Conservation (phyloP, 73 alveolate species). For the Effrenium voratum region DNA sequence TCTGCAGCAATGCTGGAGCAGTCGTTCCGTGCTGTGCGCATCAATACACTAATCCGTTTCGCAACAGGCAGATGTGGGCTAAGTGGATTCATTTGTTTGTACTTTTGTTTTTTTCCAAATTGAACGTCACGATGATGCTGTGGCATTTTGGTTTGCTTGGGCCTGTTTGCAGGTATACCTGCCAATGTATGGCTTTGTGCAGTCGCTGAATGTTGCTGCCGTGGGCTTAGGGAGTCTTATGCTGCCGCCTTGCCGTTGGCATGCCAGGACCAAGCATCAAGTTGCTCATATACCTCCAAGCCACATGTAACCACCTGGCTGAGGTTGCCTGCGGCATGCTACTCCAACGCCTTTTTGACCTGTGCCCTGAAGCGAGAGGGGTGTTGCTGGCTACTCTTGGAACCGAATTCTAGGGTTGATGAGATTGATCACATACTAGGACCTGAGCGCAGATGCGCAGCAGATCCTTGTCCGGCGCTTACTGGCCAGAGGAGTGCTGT, state of each 20-base stretch:
- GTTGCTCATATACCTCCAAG: not conserved
- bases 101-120: not conserved
- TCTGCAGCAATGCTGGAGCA: slow-evolving; percentile 32
- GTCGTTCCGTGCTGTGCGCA: slow-evolving; percentile 72
- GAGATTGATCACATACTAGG: too few species aligned
- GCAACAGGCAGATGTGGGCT: too few species aligned
- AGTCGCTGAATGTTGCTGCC: slow-evolving; percentile 82
- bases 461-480: too few species aligned
- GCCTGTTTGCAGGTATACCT: slow-evolving; percentile 9
- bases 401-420: too few species aligned
- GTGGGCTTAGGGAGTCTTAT: not conserved
- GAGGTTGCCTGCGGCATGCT: slow-evolving; percentile 92
- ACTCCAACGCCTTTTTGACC: slow-evolving; percentile 73
- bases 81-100: too few species aligned
- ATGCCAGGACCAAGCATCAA: not conserved
- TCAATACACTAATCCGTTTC: not conserved
- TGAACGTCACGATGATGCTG: too few species aligned
- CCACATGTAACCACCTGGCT: too few species aligned
- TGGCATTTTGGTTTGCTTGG: too few species aligned
- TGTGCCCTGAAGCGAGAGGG: slow-evolving; percentile 90
- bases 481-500: too few species aligned
- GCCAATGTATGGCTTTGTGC: slow-evolving; percentile 86
- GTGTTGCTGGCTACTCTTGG: not conserved
- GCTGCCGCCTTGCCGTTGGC: not conserved
- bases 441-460: too few species aligned